A percentile compares a stretch with the other conserved stretches of the same genome.
Evolutionary conservation across 495 filamentous ascomycete genomes (phyloP).

Genomic region (Talaromyces nanjingensis): DNA sequence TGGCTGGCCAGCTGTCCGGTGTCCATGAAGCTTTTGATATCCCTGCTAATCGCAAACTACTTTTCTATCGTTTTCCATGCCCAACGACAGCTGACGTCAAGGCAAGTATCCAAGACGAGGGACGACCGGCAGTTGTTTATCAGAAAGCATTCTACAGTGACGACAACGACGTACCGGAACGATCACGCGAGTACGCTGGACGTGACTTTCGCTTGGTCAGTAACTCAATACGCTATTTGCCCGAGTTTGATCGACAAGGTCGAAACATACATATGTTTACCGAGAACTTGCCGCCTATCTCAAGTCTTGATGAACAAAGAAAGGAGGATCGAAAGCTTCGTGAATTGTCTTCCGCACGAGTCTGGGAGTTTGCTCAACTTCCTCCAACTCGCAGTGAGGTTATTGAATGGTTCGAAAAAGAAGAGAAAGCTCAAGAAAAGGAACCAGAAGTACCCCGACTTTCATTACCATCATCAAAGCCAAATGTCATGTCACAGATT

Average conservation of each 20-base stretch:
- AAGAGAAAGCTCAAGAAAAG: not conserved
- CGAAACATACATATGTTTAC: conserved; percentile 48
- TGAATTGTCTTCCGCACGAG: conserved; percentile 18
- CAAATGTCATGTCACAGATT: conserved; percentile 67
- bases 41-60: conserved; percentile 13
- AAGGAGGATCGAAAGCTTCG: conserved; percentile 41
- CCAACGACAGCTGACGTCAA: conserved; percentile 23
- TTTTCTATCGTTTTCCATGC: conserved; percentile 20
- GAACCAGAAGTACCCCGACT: not conserved
- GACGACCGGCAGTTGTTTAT: conserved; percentile 58
- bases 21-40: conserved; percentile 27
- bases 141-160: conserved; percentile 83
- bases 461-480: conserved; percentile 13
- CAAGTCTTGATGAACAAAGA: conserved; percentile 42
- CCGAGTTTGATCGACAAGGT: conserved; percentile 67
- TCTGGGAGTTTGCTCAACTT: conserved; percentile 39
- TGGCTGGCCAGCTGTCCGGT: conserved; percentile 7
- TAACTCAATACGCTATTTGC: conserved; percentile 65
- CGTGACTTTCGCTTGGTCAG: conserved; percentile 78
- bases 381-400: conserved; percentile 73
- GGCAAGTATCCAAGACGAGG: conserved; percentile 25
- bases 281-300: conserved; percentile 14
- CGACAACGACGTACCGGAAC: conserved; percentile 78
- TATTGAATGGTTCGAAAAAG: conserved; percentile 52
- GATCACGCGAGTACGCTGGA: conserved; percentile 77